Percentiles rank a stretch among this genome's conserved stretches.
phyloP scores from a whole-genome alignment of 2,329 filamentous ascomycete species.

The Exserohilum turcica region DNA sequence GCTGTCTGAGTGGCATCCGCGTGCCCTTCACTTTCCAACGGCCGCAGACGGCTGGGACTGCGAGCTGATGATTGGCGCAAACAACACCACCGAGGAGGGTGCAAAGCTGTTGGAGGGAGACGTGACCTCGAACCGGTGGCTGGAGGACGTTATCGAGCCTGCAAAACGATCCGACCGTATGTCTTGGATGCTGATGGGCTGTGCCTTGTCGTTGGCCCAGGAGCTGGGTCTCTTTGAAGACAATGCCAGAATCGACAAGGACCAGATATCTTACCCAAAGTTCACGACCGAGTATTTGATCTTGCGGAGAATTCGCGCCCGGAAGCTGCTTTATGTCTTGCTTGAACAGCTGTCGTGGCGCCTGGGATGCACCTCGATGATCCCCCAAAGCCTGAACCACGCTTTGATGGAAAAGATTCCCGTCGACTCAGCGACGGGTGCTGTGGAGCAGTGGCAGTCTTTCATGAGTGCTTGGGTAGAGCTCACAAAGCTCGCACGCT shows the following conservation, averaged over 20 bases:
- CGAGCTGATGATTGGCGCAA: slow-evolving; percentile 53
- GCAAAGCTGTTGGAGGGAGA: slow-evolving; percentile 43
- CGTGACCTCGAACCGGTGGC: slow-evolving; percentile 52
- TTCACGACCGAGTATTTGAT: slow-evolving; percentile 37
- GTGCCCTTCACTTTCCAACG: slow-evolving; percentile 60
- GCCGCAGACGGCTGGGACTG: slow-evolving; percentile 62
- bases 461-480: slow-evolving; percentile 60
- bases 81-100: slow-evolving; percentile 47
- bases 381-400: slow-evolving; percentile 53
- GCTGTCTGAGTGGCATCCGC: slow-evolving; percentile 63
- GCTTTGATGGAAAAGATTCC: slow-evolving; percentile 49
- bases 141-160: slow-evolving; percentile 61
- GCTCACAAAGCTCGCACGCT: slow-evolving; percentile 53
- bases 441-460: slow-evolving; percentile 54
- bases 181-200: slow-evolving; percentile 65
- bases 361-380: slow-evolving; percentile 58
- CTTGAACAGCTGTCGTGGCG: slow-evolving; percentile 59
- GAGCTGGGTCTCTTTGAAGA: slow-evolving; percentile 59
- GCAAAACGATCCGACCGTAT: slow-evolving; percentile 62
- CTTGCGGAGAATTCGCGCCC: slow-evolving; percentile 41
- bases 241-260: slow-evolving; percentile 43
- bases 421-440: slow-evolving; percentile 44
- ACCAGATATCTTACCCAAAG: slow-evolving; percentile 42
- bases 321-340: slow-evolving; percentile 51
- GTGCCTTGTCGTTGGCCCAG: slow-evolving; percentile 58